phyloP scores from a whole-genome alignment of 176 grass and related monocot genomes.

The Alopecurus myosuroides region DNA sequence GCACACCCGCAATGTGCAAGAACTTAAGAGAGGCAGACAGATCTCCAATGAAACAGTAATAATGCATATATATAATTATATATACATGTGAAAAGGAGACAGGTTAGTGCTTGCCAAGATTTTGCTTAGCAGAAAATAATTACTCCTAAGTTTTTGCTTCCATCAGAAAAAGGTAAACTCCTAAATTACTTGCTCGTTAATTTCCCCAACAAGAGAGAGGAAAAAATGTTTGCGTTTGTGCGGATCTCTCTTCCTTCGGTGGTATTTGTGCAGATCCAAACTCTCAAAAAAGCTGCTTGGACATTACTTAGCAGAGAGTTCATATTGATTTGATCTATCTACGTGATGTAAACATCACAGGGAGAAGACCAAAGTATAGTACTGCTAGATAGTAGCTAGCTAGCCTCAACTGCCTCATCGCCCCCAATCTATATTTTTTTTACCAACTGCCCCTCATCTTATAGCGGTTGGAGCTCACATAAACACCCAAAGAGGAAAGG shows the following conservation, averaged over 20 bases:
- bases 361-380: too few species aligned
- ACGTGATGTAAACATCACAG: neutral
- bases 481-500: constrained; percentile 30
- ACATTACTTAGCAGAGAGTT: neutral
- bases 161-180: neutral
- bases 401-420: too few species aligned
- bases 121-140: too few species aligned
- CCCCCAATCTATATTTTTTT: too few species aligned
- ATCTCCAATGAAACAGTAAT: neutral
- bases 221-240: neutral
- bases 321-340: neutral
- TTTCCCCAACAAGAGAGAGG: neutral
- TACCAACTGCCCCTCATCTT: neutral
- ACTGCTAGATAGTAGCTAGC: too few species aligned
- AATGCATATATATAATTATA: too few species aligned
- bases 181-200: neutral
- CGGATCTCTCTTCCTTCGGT: neutral
- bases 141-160: too few species aligned
- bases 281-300: neutral
- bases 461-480: constrained; percentile 1
- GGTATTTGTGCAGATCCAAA: neutral
- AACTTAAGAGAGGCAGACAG: neutral
- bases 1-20: neutral
- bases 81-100: too few species aligned
- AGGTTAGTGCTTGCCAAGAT: neutral